Evolutionary conservation across 23 red algal species (phyloP), one percentile per base, ranked within the genome.

Genomic region (Pyropia haitanensis): DNA sequence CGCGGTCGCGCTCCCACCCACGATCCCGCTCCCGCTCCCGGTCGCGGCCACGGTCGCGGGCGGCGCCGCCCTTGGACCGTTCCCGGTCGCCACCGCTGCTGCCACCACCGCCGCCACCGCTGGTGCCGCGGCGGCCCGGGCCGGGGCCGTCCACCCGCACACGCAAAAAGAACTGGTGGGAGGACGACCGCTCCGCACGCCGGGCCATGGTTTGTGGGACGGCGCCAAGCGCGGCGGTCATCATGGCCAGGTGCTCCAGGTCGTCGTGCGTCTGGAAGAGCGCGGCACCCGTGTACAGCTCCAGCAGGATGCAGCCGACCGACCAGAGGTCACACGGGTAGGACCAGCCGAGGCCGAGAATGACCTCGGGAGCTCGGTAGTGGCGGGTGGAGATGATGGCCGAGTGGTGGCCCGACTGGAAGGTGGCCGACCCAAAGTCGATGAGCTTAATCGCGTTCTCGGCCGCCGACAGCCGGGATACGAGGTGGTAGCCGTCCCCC

Each of bases 351-450:
- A 91, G 69, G 1, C 94, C 86, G 6, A 98, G 79, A 48, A 98
- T 76, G 20, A 98, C 94, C 83, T 98, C 94, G 9, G 88, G 87
- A 25, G 94, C 85, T 21, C 94, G 86, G 53, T 98, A 98, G 61
- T 88, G 85, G 8, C 94, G 66, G 0, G 94, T 88, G 19, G 85
- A 85, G 50, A 98, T 83, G 61, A 88, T 71, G 53, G 64, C 57
- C 4, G 79, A 83, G 56, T 85, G 81, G 51, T 88, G 82, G 53
- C 82, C 77, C 17, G 79, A 56, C 54, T 77, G 64, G 60, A 85
- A 98, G 49, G 81, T 88, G 17, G 84, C 81, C 67, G 85, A 91
- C 19, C 94, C 94, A 79, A 98, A 98, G 32, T 98, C 94, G 60
- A 98, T 89, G 49, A 98, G 76, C 81, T 91, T 98, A 52, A 98